Evolutionary conservation across 2,329 filamentous ascomycete genomes (phyloP).

Genomic region (Colletotrichum tabaci): DNA sequence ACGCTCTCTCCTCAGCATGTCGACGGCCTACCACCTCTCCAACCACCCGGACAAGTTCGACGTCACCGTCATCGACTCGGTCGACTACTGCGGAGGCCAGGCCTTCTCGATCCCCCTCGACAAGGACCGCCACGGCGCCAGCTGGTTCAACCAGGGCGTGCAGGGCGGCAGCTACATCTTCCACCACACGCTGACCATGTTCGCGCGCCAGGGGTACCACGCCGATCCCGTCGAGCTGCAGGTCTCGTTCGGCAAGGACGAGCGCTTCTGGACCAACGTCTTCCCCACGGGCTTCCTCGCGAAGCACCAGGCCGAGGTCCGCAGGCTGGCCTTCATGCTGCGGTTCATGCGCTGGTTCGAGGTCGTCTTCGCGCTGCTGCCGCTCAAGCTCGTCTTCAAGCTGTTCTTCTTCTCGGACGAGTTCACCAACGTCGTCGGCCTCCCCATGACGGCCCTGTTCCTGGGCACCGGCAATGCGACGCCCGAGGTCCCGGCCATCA

Average conservation of each 20-base stretch:
- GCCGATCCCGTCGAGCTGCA: slow-evolving; percentile 69
- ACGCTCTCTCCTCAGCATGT: slow-evolving; percentile 56
- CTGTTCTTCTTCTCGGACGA: slow-evolving; percentile 77
- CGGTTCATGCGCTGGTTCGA: slow-evolving; percentile 69
- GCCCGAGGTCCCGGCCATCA: slow-evolving; percentile 75
- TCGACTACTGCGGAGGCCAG: slow-evolving; percentile 73
- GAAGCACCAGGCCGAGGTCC: slow-evolving; percentile 68
- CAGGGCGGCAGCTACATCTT: slow-evolving; percentile 73
- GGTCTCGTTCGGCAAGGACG: slow-evolving; percentile 71
- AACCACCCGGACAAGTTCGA: slow-evolving; percentile 73
- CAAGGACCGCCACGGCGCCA: slow-evolving; percentile 70
- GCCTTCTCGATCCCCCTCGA: slow-evolving; percentile 74
- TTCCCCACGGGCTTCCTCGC: slow-evolving; percentile 70
- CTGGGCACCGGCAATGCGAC: slow-evolving; percentile 80
- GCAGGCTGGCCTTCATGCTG: slow-evolving; percentile 66
- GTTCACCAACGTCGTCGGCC: slow-evolving; percentile 77
- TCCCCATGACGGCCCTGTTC: slow-evolving; percentile 66
- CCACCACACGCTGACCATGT: slow-evolving; percentile 75
- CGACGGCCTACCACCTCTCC: slow-evolving; percentile 72
- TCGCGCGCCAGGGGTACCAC: slow-evolving; percentile 66
- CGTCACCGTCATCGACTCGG: slow-evolving; percentile 70
- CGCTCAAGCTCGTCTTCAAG: slow-evolving; percentile 73
- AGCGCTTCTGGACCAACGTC: slow-evolving; percentile 75
- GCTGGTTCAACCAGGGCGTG: slow-evolving; percentile 75
- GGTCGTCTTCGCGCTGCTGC: slow-evolving; percentile 69